Evolutionary conservation across 148 eudicot species (phyloP).

Genomic region (Cornus controversa): DNA sequence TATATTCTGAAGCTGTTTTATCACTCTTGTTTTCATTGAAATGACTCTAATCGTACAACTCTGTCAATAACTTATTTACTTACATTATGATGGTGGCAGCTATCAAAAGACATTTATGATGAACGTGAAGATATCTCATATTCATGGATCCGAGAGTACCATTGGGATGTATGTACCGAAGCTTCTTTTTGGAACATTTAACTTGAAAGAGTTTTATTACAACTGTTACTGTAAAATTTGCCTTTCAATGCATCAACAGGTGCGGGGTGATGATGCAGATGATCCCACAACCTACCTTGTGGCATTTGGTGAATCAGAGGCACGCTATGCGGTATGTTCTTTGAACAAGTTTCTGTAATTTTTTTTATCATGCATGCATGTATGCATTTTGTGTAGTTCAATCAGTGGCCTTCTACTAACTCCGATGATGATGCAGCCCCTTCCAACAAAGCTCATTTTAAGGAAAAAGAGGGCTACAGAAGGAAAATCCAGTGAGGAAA

Average conservation of each 20-base stretch:
- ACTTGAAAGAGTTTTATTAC: background rate
- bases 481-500: conserved; percentile 74
- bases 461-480: conserved; percentile 91
- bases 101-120: conserved; percentile 80
- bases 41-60: background rate
- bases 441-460: conserved; percentile 78
- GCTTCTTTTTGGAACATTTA: too few relatives aligned
- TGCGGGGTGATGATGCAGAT: conserved; percentile 79
- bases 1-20: background rate
- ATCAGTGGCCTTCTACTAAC: background rate
- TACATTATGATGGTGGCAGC: conserved; percentile 45
- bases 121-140: conserved; percentile 83
- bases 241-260: conserved; percentile 45
- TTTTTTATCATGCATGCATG: background rate
- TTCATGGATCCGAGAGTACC: conserved; percentile 94
- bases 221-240: conserved; percentile 3
- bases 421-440: conserved; percentile 57
- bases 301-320: conserved; percentile 76
- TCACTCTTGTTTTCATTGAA: background rate
- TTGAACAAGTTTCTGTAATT: background rate
- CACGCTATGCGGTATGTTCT: conserved; percentile 66
- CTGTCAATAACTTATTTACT: background rate
- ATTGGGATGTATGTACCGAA: conserved; percentile 79
- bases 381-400: background rate
- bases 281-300: conserved; percentile 87